phyloP scores from a whole-genome alignment of 495 filamentous ascomycete genomes.

The Aspergillus sparsus region DNA sequence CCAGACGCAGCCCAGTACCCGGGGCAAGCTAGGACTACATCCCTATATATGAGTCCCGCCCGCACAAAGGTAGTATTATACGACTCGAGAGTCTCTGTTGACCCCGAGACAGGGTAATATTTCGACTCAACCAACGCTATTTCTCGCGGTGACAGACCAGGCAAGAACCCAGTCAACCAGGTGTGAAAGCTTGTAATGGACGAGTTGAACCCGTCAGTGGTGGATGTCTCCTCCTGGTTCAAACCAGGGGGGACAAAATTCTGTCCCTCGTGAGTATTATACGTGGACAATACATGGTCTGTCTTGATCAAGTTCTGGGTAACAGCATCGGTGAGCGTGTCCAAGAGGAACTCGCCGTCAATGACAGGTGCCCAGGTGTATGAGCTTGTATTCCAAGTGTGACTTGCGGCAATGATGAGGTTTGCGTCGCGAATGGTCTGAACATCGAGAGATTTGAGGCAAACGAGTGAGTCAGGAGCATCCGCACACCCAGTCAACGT shows the following conservation, averaged over 20 bases:
- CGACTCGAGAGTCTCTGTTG: conserved; percentile 40
- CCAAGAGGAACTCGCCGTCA: conserved; percentile 53
- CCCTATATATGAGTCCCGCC: conserved; percentile 58
- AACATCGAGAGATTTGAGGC: conserved; percentile 51
- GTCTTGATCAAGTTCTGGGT: conserved; percentile 42
- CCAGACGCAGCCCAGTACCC: conserved; percentile 56
- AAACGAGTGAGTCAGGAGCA: conserved; percentile 40
- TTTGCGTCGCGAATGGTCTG: conserved; percentile 52
- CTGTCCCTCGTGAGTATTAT: conserved; percentile 61
- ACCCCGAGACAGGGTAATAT: conserved; percentile 48
- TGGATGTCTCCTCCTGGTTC: conserved; percentile 20
- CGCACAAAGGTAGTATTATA: conserved; percentile 50
- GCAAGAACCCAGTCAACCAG: conserved; percentile 57
- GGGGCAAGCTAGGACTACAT: conserved; percentile 61
- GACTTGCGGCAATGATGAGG: conserved; percentile 42
- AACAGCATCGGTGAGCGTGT: conserved; percentile 47
- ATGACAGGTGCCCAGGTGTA: conserved; percentile 64
- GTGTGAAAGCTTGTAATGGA: conserved; percentile 44
- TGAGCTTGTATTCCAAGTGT: conserved; percentile 53
- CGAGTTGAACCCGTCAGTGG: conserved; percentile 45
- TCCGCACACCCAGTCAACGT: conserved; percentile 48
- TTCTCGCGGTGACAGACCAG: conserved; percentile 41
- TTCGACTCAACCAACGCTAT: conserved; percentile 38
- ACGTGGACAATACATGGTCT: conserved; percentile 53
- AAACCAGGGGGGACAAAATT: conserved; percentile 58